Evolutionary conservation across 441 rosid genomes (phyloP).

Genomic region (Geranium incanum): DNA sequence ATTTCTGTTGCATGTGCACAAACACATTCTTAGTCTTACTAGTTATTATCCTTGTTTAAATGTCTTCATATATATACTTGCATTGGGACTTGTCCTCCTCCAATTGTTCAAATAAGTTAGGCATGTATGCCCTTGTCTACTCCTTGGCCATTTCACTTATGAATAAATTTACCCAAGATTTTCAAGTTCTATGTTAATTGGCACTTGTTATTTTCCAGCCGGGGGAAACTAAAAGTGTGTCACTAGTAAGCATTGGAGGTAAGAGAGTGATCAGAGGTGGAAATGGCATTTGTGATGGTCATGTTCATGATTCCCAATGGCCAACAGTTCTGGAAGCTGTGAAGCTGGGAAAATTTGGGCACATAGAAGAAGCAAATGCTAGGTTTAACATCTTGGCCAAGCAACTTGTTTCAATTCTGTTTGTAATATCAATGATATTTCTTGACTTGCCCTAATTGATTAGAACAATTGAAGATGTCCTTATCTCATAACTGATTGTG

Average conservation of each 20-base stretch:
- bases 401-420: conserved; percentile 19
- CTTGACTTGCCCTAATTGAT: background rate
- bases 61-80: too few relatives aligned
- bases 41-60: too few relatives aligned
- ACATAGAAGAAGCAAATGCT: conserved; percentile 51
- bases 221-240: conserved; percentile 67
- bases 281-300: conserved; percentile 64
- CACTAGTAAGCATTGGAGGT: conserved; percentile 80
- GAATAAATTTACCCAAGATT: background rate
- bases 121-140: background rate
- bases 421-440: conserved; percentile 9
- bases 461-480: conserved; percentile 1
- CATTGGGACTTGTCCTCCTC: background rate
- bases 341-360: conserved; percentile 32
- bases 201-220: conserved; percentile 49
- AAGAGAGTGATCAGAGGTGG: conserved; percentile 73
- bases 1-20: background rate
- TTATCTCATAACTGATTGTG: conserved; percentile 28
- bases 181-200: background rate
- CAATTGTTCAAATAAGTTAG: background rate
- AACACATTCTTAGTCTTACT: background rate
- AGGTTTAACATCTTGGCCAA: conserved; percentile 39
- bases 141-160: background rate
- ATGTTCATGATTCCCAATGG: conserved; percentile 34
- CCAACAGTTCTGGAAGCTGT: conserved; percentile 35